Conservation (phyloP, 495 filamentous ascomycete genomes). For the Penicillium ucsense region DNA sequence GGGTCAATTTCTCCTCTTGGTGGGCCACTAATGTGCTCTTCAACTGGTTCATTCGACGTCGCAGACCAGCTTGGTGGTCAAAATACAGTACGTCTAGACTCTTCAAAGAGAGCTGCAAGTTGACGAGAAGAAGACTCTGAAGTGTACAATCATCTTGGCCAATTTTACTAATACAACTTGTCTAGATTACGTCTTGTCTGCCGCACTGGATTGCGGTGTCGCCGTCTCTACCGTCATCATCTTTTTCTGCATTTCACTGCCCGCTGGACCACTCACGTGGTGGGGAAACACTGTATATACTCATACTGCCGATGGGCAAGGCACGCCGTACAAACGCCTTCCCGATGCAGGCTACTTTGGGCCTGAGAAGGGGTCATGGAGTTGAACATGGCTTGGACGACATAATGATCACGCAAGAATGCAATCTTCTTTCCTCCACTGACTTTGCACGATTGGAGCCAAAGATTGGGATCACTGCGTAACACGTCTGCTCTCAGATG, state of each 20-base stretch:
- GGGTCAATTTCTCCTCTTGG: slow-evolving; percentile 62
- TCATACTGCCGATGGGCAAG: slow-evolving; percentile 37
- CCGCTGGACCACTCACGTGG: slow-evolving; percentile 50
- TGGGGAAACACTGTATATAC: slow-evolving; percentile 52
- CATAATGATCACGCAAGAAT: neutral
- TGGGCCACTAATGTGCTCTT: slow-evolving; percentile 57
- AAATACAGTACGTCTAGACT: slow-evolving; percentile 28
- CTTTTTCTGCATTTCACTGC: slow-evolving; percentile 62
- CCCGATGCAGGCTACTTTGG: slow-evolving; percentile 49
- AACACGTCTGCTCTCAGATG: no score
- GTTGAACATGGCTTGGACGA: slow-evolving; percentile 9
- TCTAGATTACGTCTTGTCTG: slow-evolving; percentile 52
- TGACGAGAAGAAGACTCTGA: neutral
- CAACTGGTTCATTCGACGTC: slow-evolving; percentile 48
- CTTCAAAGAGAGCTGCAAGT: no score
- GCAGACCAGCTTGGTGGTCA: slow-evolving; percentile 57
- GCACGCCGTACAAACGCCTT: slow-evolving; percentile 32
- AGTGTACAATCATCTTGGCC: no score
- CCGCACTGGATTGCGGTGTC: slow-evolving; percentile 52
- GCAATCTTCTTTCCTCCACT: neutral
- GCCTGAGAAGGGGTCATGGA: slow-evolving; percentile 39
- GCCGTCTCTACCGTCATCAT: slow-evolving; percentile 53
- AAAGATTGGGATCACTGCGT: neutral
- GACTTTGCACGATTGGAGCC: neutral
- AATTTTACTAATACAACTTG: no score